These are phyloP conservation scores for Barnettozyma hawaiiensis DNA, from an alignment of 1,139 yeast genomes.

Conservation along the genomic window DNA sequence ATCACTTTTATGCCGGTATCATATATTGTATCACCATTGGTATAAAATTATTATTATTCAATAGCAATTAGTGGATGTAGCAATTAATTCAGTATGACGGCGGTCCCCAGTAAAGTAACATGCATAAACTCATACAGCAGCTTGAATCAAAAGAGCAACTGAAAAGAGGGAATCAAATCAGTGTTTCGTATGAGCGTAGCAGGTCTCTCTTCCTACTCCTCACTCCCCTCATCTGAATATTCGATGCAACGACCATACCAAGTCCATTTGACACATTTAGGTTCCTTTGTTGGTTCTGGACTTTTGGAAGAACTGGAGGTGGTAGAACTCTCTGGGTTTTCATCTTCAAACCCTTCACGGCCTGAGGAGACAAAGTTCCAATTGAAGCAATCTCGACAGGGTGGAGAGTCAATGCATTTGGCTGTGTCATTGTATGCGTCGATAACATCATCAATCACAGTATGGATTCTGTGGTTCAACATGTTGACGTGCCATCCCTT, in stretches of 20 bases:
- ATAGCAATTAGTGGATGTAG: no score
- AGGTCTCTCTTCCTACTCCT: no score
- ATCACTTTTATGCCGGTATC: no score
- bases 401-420: constrained; percentile 64
- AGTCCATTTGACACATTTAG: constrained; percentile 22
- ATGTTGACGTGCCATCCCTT: constrained; percentile 89
- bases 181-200: no score
- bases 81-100: no score
- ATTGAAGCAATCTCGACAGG: constrained; percentile 83
- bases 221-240: constrained; percentile 10
- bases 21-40: no score
- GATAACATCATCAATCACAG: constrained; percentile 81
- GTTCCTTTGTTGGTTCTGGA: constrained; percentile 21
- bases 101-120: no score
- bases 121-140: no score
- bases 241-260: constrained; percentile 27
- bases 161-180: no score
- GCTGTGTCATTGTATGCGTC: constrained; percentile 73
- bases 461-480: constrained; percentile 84
- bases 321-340: constrained; percentile 13
- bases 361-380: constrained; percentile 76
- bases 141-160: no score
- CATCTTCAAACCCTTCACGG: constrained; percentile 24
- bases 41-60: no score
- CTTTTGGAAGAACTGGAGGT: constrained; percentile 15